A percentile compares a stretch with the other conserved stretches of the same genome.
Evolutionary conservation across 768 basidiomycete species (phyloP).

Genomic region (Kwoniella sp.): DNA sequence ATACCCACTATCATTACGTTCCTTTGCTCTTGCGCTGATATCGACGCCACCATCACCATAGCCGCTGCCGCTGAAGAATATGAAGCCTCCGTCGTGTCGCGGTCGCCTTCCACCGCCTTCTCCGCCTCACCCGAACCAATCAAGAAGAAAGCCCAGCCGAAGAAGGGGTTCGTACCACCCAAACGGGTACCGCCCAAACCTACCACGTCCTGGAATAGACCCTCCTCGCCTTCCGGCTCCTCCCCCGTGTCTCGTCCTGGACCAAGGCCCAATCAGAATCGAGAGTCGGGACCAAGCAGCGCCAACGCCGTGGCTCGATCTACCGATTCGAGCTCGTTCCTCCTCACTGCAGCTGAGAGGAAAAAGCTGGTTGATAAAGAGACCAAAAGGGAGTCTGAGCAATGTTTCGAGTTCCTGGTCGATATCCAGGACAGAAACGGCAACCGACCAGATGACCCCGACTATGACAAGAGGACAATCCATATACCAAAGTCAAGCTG

Average conservation of each 20-base stretch:
- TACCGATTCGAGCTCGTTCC: conserved; percentile 59
- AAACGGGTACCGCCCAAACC: conserved; percentile 21
- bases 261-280: conserved; percentile 29
- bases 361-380: conserved; percentile 74
- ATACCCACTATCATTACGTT: neutral
- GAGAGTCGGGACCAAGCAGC: neutral
- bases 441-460: conserved; percentile 72
- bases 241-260: conserved; percentile 31
- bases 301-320: conserved; percentile 4
- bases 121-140: conserved; percentile 18
- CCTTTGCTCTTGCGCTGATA: neutral
- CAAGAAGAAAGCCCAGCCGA: conserved; percentile 33
- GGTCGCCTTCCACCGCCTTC: conserved; percentile 28
- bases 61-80: conserved; percentile 47
- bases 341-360: conserved; percentile 77
- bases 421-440: conserved; percentile 82
- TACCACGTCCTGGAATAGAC: conserved; percentile 17
- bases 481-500: conserved; percentile 76
- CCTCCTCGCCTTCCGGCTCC: conserved; percentile 14
- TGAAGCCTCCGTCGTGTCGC: conserved; percentile 30
- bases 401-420: conserved; percentile 72
- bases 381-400: conserved; percentile 77
- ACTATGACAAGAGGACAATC: conserved; percentile 88
- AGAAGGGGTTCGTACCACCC: conserved; percentile 29
- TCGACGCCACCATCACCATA: neutral